Base-by-base conservation (phyloP, 768 basidiomycete genomes). In the Myochromella boudieri region DNA sequence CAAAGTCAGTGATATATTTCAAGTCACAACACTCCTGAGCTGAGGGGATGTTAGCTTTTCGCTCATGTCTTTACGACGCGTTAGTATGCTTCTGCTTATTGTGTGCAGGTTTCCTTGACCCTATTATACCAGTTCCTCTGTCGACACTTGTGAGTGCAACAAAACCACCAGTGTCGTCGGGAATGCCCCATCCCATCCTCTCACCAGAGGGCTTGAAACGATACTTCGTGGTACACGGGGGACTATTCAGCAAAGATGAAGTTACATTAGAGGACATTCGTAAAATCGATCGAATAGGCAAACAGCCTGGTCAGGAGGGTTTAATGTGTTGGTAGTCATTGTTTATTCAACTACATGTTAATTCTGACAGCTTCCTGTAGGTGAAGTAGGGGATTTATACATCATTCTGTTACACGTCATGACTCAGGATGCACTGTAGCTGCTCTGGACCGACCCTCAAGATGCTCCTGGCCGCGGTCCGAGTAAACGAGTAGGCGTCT, bases 401-500 rank as follows among this genome's bases (percentile, higher is more conserved):
- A 10, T 42, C 31, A n/a, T 29, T 29, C 28, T 29, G 28, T 14
- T 29, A 12, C n/a, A n/a, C n/a, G n/a, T n/a, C n/a, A n/a, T n/a
- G n/a, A n/a, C n/a, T 42, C 31, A 14, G 39, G 17, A 10, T 32
- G 10, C 3, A 32, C 12, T 56, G 15, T 61, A 95, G 87, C 68
- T 94, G 22, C 77, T 98, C 12, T 97, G 95, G 95, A 95, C 94
- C 3, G 95, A 98, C 68, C 95, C 97, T 17, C 97, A 97, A 66
- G 85, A 87, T 32, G 59, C 71, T 31, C 83, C 83, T 9, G 97
- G 97, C 20, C 84, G 97, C 21, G 95, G 97, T 4, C 95, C 97
- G 10, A 95, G 91, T 62, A 98, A 98, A 76, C 84, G 97, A 28
- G 91, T 91, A 62, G 41, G 87, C 67, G 11, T 48, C 47, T 11